Conservation (phyloP, 2,329 filamentous ascomycete species). For the Thielaviopsis populi region DNA sequence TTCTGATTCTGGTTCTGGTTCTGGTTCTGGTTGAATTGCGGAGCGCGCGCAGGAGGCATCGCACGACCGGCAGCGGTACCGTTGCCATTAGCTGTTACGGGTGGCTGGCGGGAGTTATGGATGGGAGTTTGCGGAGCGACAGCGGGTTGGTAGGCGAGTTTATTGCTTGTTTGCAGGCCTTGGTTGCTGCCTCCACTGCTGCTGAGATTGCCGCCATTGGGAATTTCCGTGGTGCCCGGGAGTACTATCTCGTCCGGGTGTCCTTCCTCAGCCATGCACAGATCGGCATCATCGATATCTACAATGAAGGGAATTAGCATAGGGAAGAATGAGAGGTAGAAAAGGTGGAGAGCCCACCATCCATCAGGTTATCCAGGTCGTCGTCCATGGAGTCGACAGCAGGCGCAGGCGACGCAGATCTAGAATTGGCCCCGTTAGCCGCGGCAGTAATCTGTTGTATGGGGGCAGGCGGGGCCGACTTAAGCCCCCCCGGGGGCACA, state of each 20-base stretch:
- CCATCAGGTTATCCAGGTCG: slow-evolving; percentile 21
- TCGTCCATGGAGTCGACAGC: slow-evolving; percentile 16
- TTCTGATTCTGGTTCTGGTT: not conserved
- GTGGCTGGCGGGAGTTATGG: not conserved
- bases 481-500: not conserved
- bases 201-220: not conserved
- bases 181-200: slow-evolving; percentile 14
- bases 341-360: slow-evolving; percentile 15
- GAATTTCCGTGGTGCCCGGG: slow-evolving; percentile 19
- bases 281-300: slow-evolving; percentile 66
- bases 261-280: slow-evolving; percentile 51
- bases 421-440: not conserved
- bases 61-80: not conserved
- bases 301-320: slow-evolving; percentile 20
- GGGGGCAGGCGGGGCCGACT: slow-evolving; percentile 10
- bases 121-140: slow-evolving; percentile 8
- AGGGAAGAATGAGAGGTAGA: not conserved
- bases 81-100: not conserved
- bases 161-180: slow-evolving; percentile 17
- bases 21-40: slow-evolving; percentile 2
- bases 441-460: slow-evolving; percentile 25
- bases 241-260: slow-evolving; percentile 66
- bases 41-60: not conserved
- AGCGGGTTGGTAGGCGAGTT: slow-evolving; percentile 4
- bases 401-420: slow-evolving; percentile 12